Percentiles rank a stretch among this genome's conserved stretches.
These are phyloP conservation scores for Cladosporium sp. DNA, from an alignment of 2,329 filamentous ascomycete genomes.

Conservation along the genomic window DNA sequence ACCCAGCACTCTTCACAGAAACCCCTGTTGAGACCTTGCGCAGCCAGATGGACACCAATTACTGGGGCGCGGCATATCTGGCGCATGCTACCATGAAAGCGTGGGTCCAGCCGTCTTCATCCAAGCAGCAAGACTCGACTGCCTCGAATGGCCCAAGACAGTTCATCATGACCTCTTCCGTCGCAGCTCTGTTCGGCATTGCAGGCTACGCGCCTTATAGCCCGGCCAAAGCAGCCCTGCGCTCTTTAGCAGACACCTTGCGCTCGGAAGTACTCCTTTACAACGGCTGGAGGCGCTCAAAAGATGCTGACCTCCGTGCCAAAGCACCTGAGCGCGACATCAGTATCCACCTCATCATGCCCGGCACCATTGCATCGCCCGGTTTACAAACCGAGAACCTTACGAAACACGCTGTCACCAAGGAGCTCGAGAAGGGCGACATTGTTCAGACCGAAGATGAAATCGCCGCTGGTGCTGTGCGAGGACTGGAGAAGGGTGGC, in stretches of 20 bases:
- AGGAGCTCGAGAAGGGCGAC: slow-evolving; percentile 79
- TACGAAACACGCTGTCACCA: slow-evolving; percentile 78
- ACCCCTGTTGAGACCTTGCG: slow-evolving; percentile 67
- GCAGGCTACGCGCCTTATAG: slow-evolving; percentile 83
- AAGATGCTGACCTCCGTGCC: slow-evolving; percentile 21
- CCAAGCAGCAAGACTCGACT: background rate
- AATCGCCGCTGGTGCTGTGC: slow-evolving; percentile 70
- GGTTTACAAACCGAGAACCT: slow-evolving; percentile 75
- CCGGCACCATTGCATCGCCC: slow-evolving; percentile 77
- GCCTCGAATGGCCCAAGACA: slow-evolving; percentile 58
- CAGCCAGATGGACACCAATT: slow-evolving; percentile 89
- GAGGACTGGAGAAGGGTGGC: slow-evolving; percentile 75
- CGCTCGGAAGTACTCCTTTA: slow-evolving; percentile 85
- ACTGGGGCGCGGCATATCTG: slow-evolving; percentile 83
- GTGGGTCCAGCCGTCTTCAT: slow-evolving; percentile 63
- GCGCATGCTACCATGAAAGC: slow-evolving; percentile 74
- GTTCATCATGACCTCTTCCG: slow-evolving; percentile 83
- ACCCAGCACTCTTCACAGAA: slow-evolving; percentile 77
- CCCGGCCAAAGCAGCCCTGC: slow-evolving; percentile 81
- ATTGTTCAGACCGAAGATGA: slow-evolving; percentile 75
- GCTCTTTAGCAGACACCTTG: slow-evolving; percentile 79
- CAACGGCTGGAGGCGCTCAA: slow-evolving; percentile 59
- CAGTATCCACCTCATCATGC: slow-evolving; percentile 78
- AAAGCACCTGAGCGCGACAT: slow-evolving; percentile 63
- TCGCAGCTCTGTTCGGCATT: slow-evolving; percentile 72